Evolutionary conservation across 768 basidiomycete genomes (phyloP).

Genomic region (Kwoniella botswanensis): DNA sequence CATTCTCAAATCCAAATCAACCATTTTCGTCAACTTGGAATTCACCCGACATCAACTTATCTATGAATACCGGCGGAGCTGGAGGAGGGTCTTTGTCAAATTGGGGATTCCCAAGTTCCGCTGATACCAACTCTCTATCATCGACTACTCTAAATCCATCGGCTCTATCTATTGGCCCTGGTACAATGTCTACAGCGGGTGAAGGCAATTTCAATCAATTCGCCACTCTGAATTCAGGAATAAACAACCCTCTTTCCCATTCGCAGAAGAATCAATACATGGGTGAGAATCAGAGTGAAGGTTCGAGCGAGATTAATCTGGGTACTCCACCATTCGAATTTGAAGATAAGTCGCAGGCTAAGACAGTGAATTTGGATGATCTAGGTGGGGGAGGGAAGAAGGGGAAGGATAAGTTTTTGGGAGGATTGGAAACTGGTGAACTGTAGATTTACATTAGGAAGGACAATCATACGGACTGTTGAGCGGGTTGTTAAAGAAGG

Average conservation of each 20-base stretch:
- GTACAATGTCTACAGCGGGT: not conserved
- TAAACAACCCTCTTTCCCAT: not conserved
- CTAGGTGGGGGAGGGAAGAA: not conserved
- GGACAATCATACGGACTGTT: not conserved
- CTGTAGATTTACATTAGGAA: not conserved
- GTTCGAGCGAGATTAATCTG: slow-evolving; percentile 12
- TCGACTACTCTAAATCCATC: slow-evolving; percentile 2
- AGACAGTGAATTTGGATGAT: not conserved
- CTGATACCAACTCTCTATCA: not conserved
- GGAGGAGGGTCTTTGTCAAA: not conserved
- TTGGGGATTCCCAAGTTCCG: not conserved
- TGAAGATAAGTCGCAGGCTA: not conserved
- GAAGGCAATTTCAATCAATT: slow-evolving; percentile 1
- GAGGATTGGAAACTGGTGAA: not conserved
- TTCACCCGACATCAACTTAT: not conserved
- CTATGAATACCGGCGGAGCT: not conserved
- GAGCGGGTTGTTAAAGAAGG: too few relatives aligned
- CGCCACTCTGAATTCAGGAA: not conserved
- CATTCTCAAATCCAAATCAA: not conserved
- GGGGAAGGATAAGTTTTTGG: not conserved
- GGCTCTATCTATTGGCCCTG: not conserved
- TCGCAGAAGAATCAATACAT: slow-evolving; percentile 1
- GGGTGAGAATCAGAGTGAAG: not conserved
- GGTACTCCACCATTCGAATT: slow-evolving; percentile 8
- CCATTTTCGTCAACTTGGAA: not conserved